Evolutionary conservation across 2,329 filamentous ascomycete species (phyloP).

Genomic region (Trichophyton schoenleinii): DNA sequence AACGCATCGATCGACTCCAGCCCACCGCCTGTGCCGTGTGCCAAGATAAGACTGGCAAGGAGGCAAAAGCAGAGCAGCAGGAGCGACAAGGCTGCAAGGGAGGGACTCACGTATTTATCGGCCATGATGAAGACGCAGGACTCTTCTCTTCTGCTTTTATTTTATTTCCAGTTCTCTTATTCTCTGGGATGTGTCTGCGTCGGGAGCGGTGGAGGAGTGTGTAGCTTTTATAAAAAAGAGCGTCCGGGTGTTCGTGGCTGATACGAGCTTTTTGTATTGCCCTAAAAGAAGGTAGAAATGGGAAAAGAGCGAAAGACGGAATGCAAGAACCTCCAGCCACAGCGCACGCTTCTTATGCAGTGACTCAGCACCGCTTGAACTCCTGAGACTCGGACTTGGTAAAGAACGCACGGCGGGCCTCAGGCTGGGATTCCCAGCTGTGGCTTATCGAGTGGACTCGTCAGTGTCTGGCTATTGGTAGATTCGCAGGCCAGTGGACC

Average conservation of each 20-base stretch:
- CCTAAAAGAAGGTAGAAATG: not conserved
- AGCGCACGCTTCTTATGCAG: not conserved
- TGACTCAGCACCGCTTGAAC: not conserved
- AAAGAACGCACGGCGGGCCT: not conserved
- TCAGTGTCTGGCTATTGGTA: not conserved
- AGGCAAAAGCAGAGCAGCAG: not conserved
- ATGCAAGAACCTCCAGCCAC: not conserved
- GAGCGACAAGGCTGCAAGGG: not conserved
- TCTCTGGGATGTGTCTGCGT: not conserved
- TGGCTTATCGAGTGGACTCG: not conserved
- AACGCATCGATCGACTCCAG: not conserved
- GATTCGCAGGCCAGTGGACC: not conserved
- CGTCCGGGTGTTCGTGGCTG: not conserved
- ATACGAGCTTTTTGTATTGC: too few relatives aligned
- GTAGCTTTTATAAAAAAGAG: not conserved
- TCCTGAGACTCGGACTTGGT: not conserved
- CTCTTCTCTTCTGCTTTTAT: not conserved
- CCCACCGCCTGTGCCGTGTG: not conserved
- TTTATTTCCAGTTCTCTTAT: not conserved
- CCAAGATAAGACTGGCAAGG: not conserved
- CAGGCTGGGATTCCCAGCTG: not conserved
- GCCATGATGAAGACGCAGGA: not conserved
- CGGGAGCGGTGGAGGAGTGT: not conserved
- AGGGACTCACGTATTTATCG: constrained; percentile 3
- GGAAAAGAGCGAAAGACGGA: not conserved